Evolutionary conservation across 2,329 filamentous ascomycete genomes (phyloP), one percentile per base, ranked within the genome.

Genomic region (Dactylellina cionopaga): DNA sequence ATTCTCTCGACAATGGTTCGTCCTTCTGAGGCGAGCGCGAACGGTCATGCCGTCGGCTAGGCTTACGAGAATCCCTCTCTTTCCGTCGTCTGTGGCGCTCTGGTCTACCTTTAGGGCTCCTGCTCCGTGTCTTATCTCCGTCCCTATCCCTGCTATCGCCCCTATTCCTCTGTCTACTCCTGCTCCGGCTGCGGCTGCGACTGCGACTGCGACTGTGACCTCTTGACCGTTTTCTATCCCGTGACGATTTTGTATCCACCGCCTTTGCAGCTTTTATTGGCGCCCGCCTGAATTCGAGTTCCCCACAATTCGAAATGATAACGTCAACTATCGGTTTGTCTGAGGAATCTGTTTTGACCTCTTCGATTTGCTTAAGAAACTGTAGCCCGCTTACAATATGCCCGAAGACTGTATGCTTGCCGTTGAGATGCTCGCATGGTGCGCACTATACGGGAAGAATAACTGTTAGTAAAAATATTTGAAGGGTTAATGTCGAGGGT

Each of bases 341-440:
- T 9, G 55, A 71, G 10, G 56, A 37, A 41, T 75, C 64, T 3
- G 75, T 83, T 80, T 89, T 80, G 7, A 86, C 83, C 76, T 88
- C 87, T 81, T 90, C 85, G 75, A 90, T 87, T 81, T 86, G 84
- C 74, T 88, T 85, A 44, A 90, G 85, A 55, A 90, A 79, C 5
- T 89, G 87, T 79, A 88, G 88, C 75, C 88, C 88, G 79, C 89
- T 86, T 58, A 90, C 83, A 47, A 90, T 87, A 79, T 90, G 88
- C 74, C 88, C 88, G 78, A 90, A 90, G 75, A 89, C 87, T 60
- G 90, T 88, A 52, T 77, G 70, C 27, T 75, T 76, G 10, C 39
- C 47, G 9, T 76, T 76, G 39, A 77, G 55, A 33, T 72, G 71
- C 10, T 75, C 63, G 47, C 62, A 75, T 22, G 73, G 73, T 9